Evolutionary conservation across 176 grass and related monocot species (phyloP), one percentile per base, ranked within the genome.

Genomic region (Tillandsia leiboldiana): DNA sequence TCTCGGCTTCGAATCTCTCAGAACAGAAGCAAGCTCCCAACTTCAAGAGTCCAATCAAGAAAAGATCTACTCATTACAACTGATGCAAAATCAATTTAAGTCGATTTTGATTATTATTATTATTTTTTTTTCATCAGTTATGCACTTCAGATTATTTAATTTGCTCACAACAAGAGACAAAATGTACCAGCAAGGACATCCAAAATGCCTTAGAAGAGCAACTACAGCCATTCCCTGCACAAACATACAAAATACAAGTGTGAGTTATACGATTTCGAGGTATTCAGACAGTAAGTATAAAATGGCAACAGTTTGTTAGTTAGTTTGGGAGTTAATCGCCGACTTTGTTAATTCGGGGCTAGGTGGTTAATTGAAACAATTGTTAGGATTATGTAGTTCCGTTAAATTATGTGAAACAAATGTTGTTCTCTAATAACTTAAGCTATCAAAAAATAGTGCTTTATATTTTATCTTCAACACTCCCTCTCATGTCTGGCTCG

Each of bases 21-120:
- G 69, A 65, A 89, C 85, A 50, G 92, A 96, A 15, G 92, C 92
- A 69, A 96, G 69, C 76, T 96, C 92, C 92, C 92, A 96, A 63
- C 88, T 91, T 67, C 51, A 79, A 10, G 68, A 61, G 58, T 17
- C 51, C 1, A 69, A 77, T 9, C 65, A 11, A 23, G 13, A 51
- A 26, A 51, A 51, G 22, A 17, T n/a, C 50, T n/a, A 48, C 12
- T 49, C 42, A 49, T 11, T 1, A 14, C 49, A 65, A 69, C 7
- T 12, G 10, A 6, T 0, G 9, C n/a, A 26, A 51, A 26, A 24
- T 70, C 6, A 0, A 28, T 13, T 12, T 12, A 5, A 26, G 8
- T 14, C 3, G 9, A 8, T 14, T 61, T 61, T 61, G 17, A 20
- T 7, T 23, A 0, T 20, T 20, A 0, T 20, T 20, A 0, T 20